Evolutionary conservation across 306 rosid species (phyloP).

Genomic region (Cucurbita pepo): DNA sequence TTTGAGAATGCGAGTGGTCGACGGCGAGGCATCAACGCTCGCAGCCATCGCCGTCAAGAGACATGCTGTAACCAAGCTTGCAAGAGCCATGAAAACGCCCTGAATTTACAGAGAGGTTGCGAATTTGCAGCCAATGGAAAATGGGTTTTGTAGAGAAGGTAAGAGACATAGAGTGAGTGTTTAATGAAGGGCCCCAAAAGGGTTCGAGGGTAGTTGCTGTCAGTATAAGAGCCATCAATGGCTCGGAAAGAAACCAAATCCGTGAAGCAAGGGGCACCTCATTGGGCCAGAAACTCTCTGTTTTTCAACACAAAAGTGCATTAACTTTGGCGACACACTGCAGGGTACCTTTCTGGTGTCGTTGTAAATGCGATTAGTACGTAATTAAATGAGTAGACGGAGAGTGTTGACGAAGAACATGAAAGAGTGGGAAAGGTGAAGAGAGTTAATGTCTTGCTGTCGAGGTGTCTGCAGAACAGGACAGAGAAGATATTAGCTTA

Average conservation of each 20-base stretch:
- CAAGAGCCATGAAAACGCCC: conserved; percentile 26
- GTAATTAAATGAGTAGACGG: not conserved
- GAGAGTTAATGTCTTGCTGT: not conserved
- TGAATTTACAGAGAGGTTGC: not conserved
- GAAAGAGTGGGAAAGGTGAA: not conserved
- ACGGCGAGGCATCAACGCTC: conserved; percentile 22
- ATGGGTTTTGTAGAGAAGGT: not conserved
- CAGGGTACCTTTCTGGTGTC: not conserved
- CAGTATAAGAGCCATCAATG: not conserved
- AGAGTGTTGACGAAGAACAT: not conserved
- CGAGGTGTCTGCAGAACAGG: not conserved
- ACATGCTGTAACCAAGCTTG: conserved; percentile 22
- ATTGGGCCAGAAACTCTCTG: not conserved
- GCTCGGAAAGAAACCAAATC: not conserved
- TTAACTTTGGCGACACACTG: not conserved
- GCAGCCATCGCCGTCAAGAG: conserved; percentile 29
- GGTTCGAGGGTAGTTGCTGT: not conserved
- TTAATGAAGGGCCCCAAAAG: not conserved
- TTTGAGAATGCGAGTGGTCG: conserved; percentile 29
- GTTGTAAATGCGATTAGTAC: not conserved
- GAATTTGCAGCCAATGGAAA: not conserved
- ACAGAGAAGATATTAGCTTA: not conserved
- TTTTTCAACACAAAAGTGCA: too few species aligned
- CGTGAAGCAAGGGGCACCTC: not conserved
- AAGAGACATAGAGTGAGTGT: not conserved